These are phyloP conservation scores for Porphyrellus cyaneotinctus DNA, from an alignment of 768 basidiomycete species.

Conservation along the genomic window DNA sequence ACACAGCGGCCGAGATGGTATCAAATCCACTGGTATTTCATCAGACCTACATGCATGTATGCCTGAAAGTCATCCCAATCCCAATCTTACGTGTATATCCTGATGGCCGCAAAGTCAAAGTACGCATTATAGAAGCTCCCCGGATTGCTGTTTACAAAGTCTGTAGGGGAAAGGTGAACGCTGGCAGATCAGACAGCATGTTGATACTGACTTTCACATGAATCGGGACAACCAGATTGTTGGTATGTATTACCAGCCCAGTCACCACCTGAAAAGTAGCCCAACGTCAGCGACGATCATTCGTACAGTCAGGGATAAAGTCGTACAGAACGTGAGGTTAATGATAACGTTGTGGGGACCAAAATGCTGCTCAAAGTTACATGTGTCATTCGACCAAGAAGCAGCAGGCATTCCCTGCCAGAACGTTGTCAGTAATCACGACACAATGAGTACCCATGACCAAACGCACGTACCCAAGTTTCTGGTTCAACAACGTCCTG, in stretches of 20 bases:
- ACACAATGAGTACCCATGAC: background rate
- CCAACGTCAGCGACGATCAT: background rate
- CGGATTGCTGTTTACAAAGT: slow-evolving; percentile 44
- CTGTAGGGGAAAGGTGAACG: slow-evolving; percentile 28
- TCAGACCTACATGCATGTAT: slow-evolving; percentile 4
- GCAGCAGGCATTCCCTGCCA: slow-evolving; percentile 32
- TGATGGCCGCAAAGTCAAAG: slow-evolving; percentile 64
- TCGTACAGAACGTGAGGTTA: slow-evolving; percentile 59
- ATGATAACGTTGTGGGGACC: slow-evolving; percentile 34
- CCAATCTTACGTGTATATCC: slow-evolving; percentile 40
- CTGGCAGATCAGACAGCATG: background rate
- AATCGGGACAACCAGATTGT: slow-evolving; percentile 48
- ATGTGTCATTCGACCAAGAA: slow-evolving; percentile 32
- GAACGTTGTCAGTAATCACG: background rate
- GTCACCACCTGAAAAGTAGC: slow-evolving; percentile 43
- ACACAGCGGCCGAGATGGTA: too few species aligned
- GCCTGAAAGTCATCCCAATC: background rate
- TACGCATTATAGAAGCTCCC: slow-evolving; percentile 62
- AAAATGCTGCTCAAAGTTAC: slow-evolving; percentile 37
- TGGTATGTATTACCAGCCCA: slow-evolving; percentile 51
- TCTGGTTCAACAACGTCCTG: slow-evolving; percentile 19
- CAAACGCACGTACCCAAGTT: slow-evolving; percentile 28
- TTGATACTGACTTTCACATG: slow-evolving; percentile 45
- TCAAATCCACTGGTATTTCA: slow-evolving; percentile 9
- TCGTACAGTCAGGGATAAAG: slow-evolving; percentile 2